Percentiles rank a stretch among this genome's conserved stretches.
phyloP scores from a whole-genome alignment of 1,284 basidiomycete genomes.

The Pterula multifida region DNA sequence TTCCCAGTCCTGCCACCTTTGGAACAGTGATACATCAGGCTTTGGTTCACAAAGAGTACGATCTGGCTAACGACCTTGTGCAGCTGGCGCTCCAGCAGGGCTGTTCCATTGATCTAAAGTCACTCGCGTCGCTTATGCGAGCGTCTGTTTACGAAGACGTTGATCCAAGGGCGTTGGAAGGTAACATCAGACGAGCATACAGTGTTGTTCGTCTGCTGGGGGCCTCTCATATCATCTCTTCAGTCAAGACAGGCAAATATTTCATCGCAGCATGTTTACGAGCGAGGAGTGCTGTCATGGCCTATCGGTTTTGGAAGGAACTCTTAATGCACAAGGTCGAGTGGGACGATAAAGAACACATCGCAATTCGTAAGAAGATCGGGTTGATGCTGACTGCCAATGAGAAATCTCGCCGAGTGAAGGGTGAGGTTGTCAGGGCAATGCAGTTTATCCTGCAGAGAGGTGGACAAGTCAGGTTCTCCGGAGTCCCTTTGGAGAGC shows the following conservation, averaged over 20 bases:
- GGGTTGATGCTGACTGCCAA: constrained; percentile 20
- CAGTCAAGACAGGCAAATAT: constrained; percentile 25
- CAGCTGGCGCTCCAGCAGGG: constrained; percentile 23
- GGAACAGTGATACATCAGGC: constrained; percentile 52
- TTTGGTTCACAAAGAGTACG: constrained; percentile 27
- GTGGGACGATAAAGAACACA: constrained; percentile 37
- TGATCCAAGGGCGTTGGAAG: constrained; percentile 13
- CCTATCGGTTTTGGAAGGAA: constrained; percentile 46
- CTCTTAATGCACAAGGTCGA: constrained; percentile 34
- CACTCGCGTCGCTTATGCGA: constrained; percentile 35
- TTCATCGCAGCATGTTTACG: constrained; percentile 19
- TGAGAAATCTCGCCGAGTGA: constrained; percentile 18
- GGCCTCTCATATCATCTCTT: constrained; percentile 30
- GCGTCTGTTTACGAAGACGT: constrained; percentile 23
- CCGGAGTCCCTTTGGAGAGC: not conserved
- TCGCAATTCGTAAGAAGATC: constrained; percentile 27
- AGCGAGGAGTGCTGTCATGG: constrained; percentile 34
- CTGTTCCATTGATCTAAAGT: constrained; percentile 29
- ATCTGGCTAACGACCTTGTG: constrained; percentile 32
- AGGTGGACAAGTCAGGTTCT: not conserved
- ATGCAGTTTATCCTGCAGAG: constrained; percentile 21
- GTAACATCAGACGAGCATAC: constrained; percentile 11
- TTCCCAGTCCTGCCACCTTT: constrained; percentile 39
- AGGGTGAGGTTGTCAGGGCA: constrained; percentile 12
- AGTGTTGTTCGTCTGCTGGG: constrained; percentile 18